Percentiles rank a stretch among this genome's conserved stretches.
phyloP scores from a whole-genome alignment of 768 basidiomycete species.

The Podaxis sp. region DNA sequence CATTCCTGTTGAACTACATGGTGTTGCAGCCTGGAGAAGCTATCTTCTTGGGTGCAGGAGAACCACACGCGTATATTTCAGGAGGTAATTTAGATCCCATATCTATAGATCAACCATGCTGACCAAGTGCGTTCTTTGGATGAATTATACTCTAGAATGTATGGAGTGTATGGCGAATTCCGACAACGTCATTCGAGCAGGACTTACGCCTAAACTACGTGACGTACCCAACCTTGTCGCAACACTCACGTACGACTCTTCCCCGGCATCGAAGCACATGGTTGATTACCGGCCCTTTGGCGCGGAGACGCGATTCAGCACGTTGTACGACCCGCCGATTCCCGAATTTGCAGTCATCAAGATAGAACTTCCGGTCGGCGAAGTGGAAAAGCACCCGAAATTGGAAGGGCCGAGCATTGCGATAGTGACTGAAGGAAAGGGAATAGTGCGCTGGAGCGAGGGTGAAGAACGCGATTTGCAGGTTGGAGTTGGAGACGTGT shows the following conservation, averaged over 20 bases:
- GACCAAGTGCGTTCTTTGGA: neutral
- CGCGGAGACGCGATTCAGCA: constrained; percentile 23
- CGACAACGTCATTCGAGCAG: constrained; percentile 98
- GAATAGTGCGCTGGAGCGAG: constrained; percentile 51
- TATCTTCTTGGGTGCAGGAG: constrained; percentile 93
- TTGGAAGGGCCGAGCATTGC: constrained; percentile 84
- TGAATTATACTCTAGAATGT: constrained; percentile 60
- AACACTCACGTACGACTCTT: constrained; percentile 83
- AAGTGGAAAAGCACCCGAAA: constrained; percentile 53
- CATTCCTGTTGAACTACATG: constrained; percentile 87
- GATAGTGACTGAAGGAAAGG: constrained; percentile 73
- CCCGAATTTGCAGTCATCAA: constrained; percentile 90
- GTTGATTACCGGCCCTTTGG: constrained; percentile 59
- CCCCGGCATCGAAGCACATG: constrained; percentile 65
- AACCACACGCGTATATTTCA: constrained; percentile 94
- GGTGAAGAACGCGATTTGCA: constrained; percentile 30
- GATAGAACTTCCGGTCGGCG: constrained; percentile 45
- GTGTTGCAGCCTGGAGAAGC: constrained; percentile 80
- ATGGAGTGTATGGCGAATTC: constrained; percentile 99
- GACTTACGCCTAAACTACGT: constrained; percentile 93
- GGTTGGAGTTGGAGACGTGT: constrained; percentile 65
- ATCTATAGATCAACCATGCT: neutral
- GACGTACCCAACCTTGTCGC: constrained; percentile 89
- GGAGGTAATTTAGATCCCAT: constrained; percentile 60
- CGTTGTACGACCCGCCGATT: constrained; percentile 88